Evolutionary conservation across 73 alveolate genomes (phyloP).

Genomic region (Tetrahymena elliotti): DNA sequence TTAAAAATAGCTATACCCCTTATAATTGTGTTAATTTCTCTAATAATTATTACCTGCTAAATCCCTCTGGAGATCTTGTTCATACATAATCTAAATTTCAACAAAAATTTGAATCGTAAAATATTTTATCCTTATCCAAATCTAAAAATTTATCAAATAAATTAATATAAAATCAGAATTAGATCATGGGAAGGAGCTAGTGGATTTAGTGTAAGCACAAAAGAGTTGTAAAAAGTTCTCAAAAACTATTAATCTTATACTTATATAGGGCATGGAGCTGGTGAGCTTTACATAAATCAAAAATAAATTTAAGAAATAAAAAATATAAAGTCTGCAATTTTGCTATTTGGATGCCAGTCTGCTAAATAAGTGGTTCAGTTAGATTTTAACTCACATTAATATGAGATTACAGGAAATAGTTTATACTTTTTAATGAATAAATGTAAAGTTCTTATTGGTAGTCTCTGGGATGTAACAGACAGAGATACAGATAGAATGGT

Average conservation of each 20-base stretch:
- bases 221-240: not conserved
- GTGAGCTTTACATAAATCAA: not conserved
- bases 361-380: not conserved
- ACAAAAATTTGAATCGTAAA: not conserved
- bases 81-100: not conserved
- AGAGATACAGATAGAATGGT: not conserved
- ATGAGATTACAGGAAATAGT: not conserved
- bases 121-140: not conserved
- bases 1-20: not conserved
- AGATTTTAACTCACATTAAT: not conserved
- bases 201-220: not conserved
- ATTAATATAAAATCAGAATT: not conserved
- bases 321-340: not conserved
- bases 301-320: not conserved
- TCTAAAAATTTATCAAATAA: not conserved
- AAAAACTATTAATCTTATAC: not conserved
- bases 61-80: not conserved
- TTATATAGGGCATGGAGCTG: not conserved
- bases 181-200: not conserved
- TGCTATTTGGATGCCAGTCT: not conserved
- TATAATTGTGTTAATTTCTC: not conserved
- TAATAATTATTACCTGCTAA: not conserved
- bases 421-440: not conserved
- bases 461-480: not conserved
- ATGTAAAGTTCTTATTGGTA: not conserved